Evolutionary conservation across 352 stramenopile species (phyloP), one percentile per base, ranked within the genome.

Genomic region (Phytopythium aichiense): DNA sequence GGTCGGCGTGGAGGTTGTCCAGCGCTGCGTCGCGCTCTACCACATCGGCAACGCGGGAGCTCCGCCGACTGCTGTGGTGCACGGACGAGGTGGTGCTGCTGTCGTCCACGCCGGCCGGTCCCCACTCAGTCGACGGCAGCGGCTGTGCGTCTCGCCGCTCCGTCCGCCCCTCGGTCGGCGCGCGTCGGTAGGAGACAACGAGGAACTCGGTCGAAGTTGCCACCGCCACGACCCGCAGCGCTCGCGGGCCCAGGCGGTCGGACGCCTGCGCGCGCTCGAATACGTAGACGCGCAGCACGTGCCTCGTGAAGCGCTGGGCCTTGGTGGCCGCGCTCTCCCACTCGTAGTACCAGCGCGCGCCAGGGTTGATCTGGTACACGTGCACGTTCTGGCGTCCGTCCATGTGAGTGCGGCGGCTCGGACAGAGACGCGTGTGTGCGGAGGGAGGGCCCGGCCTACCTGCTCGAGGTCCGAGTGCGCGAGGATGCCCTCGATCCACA

Each of bases 241-340:
- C 53, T 18, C 33, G 31, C 22, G 42, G 28, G 2, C 16, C 50
- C 2, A n/a, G 37, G n/a, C 23, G 43, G 16, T 73, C 57, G 0
- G 60, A 52, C 50, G 67, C 43, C n/a, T 53, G 54, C 4, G 60
- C 25, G 3, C 59, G 65, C 66, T 84, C 60, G 45, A 88, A 75
- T 2, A 88, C 68, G 58, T 88, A 90, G 35, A 77, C 73, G 2
- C 72, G 67, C 30, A 90, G 70, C 33, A 84, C 73, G 61, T 88
- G 81, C 60, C 83, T 79, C 18, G 71, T 88, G 60, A 87, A 84
- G 12, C 81, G 73, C 53, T 87, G 79, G 2, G 73, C 73, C 60
- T 87, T 88, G 18, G 69, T 90, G 43, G 77, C 76, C 1, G 68
- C 81, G 55, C 77, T 88, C 48, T 86, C 81, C 79, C 81, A 90